Evolutionary conservation across 2,329 filamentous ascomycete genomes (phyloP), one percentile per base, ranked within the genome.

Genomic region (Colletotrichum sp.): DNA sequence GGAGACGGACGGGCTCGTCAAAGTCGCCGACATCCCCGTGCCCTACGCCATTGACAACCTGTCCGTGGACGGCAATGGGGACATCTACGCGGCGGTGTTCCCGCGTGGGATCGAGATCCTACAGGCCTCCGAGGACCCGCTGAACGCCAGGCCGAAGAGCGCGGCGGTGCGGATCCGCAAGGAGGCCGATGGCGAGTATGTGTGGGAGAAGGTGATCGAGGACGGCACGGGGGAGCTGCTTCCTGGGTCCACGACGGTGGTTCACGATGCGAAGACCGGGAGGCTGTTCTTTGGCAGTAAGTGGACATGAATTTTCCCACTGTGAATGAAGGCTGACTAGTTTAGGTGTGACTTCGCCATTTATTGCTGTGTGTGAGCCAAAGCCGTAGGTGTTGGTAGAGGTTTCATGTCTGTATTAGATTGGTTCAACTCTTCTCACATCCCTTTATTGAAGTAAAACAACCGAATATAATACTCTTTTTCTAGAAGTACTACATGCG

Each of bases 261-360:
- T 82, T 18, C 81, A 82, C 44, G 81, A 82, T 70, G 79, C 79
- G 13, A 79, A 77, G 66, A 82, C 81, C 1, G 80, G 81, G 12
- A 79, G 79, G 30, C 49, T 83, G 55, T 83, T 83, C 49, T 72
- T 81, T 21, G 76, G 78, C 32, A 75, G 81, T 82, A 75, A 77
- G 78, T 78, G 16, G 30, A 28, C 10, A 13, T n/a, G 21, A 18
- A 0, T 15, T 21, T 52, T n/a, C 6, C 3, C 24, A 13, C 8
- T 21, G 8, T 13, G 18, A 34, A 34, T 6, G 4, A 24, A 28
- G 15, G 44, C 55, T 78, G 6, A 75, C 15, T 28, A 10, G 1
- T 9, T 4, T 6, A 80, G 79, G 79, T 70, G 77, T 79, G 8
- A 28, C 59, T 24, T 77, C 79, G n/a, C 77, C 79, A 8, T 80